phyloP scores from a whole-genome alignment of 1,284 basidiomycete genomes.

The Leucoagaricus sp. region DNA sequence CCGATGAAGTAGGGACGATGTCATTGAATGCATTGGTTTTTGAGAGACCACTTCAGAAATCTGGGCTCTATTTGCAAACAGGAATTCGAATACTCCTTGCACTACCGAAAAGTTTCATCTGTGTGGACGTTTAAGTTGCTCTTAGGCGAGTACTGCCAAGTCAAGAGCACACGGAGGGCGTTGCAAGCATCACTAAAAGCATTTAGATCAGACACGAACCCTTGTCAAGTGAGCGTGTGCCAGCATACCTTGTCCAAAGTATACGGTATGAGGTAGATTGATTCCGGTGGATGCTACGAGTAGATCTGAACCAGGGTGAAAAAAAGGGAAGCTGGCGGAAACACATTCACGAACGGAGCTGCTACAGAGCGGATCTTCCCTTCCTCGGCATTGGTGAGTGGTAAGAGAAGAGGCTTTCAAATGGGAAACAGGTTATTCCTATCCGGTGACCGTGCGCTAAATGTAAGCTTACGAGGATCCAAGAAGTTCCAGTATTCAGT shows the following conservation, averaged over 20 bases:
- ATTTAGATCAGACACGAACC: too few relatives aligned
- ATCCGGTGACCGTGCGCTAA: background rate
- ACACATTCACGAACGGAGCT: constrained; percentile 37
- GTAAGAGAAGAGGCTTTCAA: constrained; percentile 30
- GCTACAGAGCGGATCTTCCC: constrained; percentile 44
- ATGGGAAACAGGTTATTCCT: background rate
- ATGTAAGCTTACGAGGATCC: constrained; percentile 28
- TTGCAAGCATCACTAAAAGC: too few relatives aligned
- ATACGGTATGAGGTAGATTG: constrained; percentile 41
- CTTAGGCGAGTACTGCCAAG: too few relatives aligned
- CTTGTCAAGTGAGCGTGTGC: too few relatives aligned
- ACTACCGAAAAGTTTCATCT: too few relatives aligned
- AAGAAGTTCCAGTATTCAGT: constrained; percentile 47
- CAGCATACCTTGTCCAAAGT: constrained; percentile 39
- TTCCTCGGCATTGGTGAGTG: constrained; percentile 36
- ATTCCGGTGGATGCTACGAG: constrained; percentile 40
- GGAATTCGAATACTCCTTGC: too few relatives aligned
- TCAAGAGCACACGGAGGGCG: too few relatives aligned
- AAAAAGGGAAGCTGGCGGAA: background rate
- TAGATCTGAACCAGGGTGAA: background rate
- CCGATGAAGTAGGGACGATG: too few relatives aligned
- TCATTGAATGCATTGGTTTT: too few relatives aligned
- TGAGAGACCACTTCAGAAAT: too few relatives aligned
- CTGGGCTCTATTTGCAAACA: too few relatives aligned
- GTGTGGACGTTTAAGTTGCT: too few relatives aligned